phyloP scores from a whole-genome alignment of 1,139 yeast genomes.

The Hemisphaericaspora xylofermentans region DNA sequence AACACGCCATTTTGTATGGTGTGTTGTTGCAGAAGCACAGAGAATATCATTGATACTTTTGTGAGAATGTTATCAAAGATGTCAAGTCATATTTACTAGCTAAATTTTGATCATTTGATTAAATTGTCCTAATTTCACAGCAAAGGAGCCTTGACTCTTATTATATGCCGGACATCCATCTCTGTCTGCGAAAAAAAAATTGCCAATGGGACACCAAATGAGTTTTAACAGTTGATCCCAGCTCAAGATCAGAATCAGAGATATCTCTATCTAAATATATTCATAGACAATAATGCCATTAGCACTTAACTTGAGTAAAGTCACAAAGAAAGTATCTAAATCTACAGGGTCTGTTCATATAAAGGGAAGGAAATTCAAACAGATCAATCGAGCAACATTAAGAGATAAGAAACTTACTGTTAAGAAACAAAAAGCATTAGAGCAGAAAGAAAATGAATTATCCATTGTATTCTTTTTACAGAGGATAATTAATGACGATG shows the following conservation, averaged over 20 bases:
- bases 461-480: slow-evolving; percentile 63
- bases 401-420: slow-evolving; percentile 70
- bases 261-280: background rate
- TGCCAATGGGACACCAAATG: too few relatives aligned
- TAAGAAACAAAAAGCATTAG: slow-evolving; percentile 54
- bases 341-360: slow-evolving; percentile 73
- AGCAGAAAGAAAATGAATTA: slow-evolving; percentile 59
- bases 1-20: too few relatives aligned
- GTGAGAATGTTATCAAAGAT: too few relatives aligned
- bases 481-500: slow-evolving; percentile 52
- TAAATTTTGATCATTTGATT: too few relatives aligned
- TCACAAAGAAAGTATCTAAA: slow-evolving; percentile 60
- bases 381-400: slow-evolving; percentile 79
- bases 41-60: too few relatives aligned
- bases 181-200: too few relatives aligned
- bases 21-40: too few relatives aligned
- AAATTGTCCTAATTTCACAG: too few relatives aligned
- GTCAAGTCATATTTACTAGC: too few relatives aligned
- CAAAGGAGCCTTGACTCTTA: too few relatives aligned
- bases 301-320: slow-evolving; percentile 70
- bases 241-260: background rate
- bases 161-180: too few relatives aligned
- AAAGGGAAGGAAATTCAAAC: slow-evolving; percentile 84
- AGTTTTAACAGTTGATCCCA: too few relatives aligned
- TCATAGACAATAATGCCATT: slow-evolving; percentile 59